Conservation (phyloP, 192 early-diverging fungal species). For the Spizellomyces punctatus region DNA sequence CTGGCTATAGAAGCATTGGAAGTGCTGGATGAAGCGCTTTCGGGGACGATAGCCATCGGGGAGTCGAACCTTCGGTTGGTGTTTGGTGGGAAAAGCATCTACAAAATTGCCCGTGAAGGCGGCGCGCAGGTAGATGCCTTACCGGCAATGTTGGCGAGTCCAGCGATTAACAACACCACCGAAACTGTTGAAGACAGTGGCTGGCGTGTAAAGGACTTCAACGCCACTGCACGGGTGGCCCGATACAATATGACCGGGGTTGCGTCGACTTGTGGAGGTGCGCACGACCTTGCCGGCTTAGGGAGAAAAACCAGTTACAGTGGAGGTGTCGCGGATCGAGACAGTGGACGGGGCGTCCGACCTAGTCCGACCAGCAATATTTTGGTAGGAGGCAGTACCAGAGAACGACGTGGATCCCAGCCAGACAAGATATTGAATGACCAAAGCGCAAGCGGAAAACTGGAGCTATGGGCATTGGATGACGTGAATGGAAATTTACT, state of each 20-base stretch:
- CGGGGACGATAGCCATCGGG: slow-evolving; percentile 15
- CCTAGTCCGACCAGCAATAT: slow-evolving; percentile 8
- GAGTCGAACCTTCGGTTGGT: slow-evolving; percentile 39
- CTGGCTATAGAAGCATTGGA: slow-evolving; percentile 67
- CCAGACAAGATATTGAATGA: neutral
- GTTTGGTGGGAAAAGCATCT: slow-evolving; percentile 44
- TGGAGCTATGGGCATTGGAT: slow-evolving; percentile 8
- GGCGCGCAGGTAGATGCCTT: slow-evolving; percentile 10
- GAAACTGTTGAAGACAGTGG: slow-evolving; percentile 24
- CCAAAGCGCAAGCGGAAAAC: neutral
- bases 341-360: neutral
- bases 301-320: too few relatives aligned
- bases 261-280: slow-evolving; percentile 38
- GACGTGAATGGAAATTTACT: slow-evolving; percentile 21
- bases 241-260: slow-evolving; percentile 48
- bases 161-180: neutral
- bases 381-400: slow-evolving; percentile 7
- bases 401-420: neutral
- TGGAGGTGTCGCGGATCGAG: neutral
- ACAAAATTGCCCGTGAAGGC: slow-evolving; percentile 40
- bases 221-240: slow-evolving; percentile 26
- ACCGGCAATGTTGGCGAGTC: slow-evolving; percentile 7
- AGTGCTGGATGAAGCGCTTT: slow-evolving; percentile 69
- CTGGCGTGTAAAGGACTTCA: slow-evolving; percentile 35
- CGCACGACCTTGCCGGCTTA: slow-evolving; percentile 11